Evolutionary conservation across 352 stramenopile species (phyloP), one percentile per base, ranked within the genome.

Genomic region (Pythium phragmitis): DNA sequence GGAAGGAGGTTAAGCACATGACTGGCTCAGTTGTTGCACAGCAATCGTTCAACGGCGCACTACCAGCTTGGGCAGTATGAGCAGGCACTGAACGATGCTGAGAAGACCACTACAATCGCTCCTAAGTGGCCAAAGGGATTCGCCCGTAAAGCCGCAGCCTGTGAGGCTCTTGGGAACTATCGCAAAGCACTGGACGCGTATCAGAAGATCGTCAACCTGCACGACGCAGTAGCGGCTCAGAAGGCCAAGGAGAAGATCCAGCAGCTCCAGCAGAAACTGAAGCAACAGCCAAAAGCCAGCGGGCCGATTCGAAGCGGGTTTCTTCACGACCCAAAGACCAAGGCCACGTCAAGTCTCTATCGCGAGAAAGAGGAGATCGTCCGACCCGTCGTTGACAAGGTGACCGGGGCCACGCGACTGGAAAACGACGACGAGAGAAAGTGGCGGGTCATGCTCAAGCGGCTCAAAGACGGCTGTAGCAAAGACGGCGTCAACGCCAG

Each of bases 51-150:
- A 16, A 78, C 95, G 7, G 82, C 94, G 0, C 73, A 72, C 21
- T 82, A 89, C 19, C 85, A 91, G 23, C 81, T 98, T 49, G 71
- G 82, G 26, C 69, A 91, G 30, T 87, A 87, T 13, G 42, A 79
- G 9, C 68, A 79, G 16, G 91, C 96, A 17, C 64, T 98, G 1
- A 60, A 84, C 37, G 89, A 98, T 57, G 96, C 96, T 0, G 68
- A 94, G 30, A 53, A 57, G 12, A 84, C 94, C 1, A 84, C 96
- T 17, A 30, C 74, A n/a, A 57, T 97, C 1, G 83, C 97, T 41
- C 75, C 90, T 0, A 79, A 60, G 6, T 99, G 97, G 84, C 59
- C 87, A 36, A 99, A 99, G 79, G 92, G 79, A 7, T 94, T 97
- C 72, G 92, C 94, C 67, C 83, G 97, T 45, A 87, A 95, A 60